Evolutionary conservation across 306 rosid species (phyloP).

Genomic region (Vachellia pachyceras): DNA sequence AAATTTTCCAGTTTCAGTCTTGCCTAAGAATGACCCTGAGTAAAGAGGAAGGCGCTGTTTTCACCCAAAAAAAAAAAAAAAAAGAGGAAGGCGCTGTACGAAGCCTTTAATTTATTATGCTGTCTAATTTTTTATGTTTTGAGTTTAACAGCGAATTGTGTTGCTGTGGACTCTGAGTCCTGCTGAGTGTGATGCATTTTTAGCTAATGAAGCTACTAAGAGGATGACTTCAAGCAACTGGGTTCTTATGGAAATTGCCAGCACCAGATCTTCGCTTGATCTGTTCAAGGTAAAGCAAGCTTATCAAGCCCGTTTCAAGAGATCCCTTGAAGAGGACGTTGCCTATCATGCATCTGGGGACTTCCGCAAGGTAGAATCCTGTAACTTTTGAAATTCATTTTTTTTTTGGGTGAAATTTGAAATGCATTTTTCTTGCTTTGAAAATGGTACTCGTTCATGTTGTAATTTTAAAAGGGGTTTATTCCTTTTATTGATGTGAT

Average conservation of each 20-base stretch:
- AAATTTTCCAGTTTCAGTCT: conserved; percentile 7
- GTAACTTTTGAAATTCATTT: not conserved
- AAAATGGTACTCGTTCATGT: conserved; percentile 18
- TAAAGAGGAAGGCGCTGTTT: conserved; percentile 9
- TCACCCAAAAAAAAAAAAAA: no score
- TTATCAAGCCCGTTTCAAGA: conserved; percentile 65
- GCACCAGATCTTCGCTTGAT: conserved; percentile 67
- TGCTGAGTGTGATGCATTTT: conserved; percentile 74
- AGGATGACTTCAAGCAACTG: conserved; percentile 44
- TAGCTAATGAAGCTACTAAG: conserved; percentile 64
- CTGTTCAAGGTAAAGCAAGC: conserved; percentile 60
- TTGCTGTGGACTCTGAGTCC: conserved; percentile 62
- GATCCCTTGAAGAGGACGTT: conserved; percentile 76
- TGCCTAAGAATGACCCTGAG: conserved; percentile 20
- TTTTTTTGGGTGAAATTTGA: no score
- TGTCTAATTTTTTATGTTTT: conserved; percentile 26
- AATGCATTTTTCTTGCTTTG: conserved; percentile 18
- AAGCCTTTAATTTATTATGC: no score
- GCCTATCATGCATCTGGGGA: conserved; percentile 66
- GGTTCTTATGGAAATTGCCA: conserved; percentile 65
- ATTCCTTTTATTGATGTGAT: conserved; percentile 28
- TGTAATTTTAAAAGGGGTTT: conserved; percentile 2
- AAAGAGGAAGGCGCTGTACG: no score
- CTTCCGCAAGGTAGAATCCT: conserved; percentile 63
- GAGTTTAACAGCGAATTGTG: conserved; percentile 42